A percentile compares a stretch with the other conserved stretches of the same genome.
phyloP scores from a whole-genome alignment of 306 rosid genomes.

The Leucaena leucocephala region DNA sequence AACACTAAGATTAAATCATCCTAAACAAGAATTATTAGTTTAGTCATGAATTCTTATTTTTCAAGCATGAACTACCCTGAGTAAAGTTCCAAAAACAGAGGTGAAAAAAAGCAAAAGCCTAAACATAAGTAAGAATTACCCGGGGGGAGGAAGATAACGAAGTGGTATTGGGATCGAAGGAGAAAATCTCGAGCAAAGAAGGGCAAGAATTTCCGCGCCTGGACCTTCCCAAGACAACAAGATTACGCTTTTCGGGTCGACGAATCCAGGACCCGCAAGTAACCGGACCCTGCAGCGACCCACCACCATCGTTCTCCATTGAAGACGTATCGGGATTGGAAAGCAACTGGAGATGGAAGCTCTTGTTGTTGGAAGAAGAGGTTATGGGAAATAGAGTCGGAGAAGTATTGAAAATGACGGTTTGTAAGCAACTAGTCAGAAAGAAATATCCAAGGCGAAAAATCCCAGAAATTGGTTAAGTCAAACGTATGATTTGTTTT shows the following conservation, averaged over 20 bases:
- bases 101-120: neutral
- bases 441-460: constrained; percentile 10
- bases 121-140: constrained; percentile 44
- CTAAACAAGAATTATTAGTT: neutral
- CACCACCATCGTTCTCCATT: constrained; percentile 59
- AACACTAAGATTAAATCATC: neutral
- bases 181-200: constrained; percentile 71
- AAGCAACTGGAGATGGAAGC: constrained; percentile 3
- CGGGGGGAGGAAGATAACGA: constrained; percentile 70
- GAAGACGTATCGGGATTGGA: neutral
- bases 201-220: constrained; percentile 57
- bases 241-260: constrained; percentile 70
- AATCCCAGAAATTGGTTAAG: neutral
- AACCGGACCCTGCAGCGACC: constrained; percentile 70
- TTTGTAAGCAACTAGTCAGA: neutral
- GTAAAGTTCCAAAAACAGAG: neutral
- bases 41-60: neutral
- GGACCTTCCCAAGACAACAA: constrained; percentile 69
- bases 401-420: constrained; percentile 13
- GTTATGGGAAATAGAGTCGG: neutral
- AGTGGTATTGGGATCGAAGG: constrained; percentile 69
- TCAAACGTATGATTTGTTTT: neutral
- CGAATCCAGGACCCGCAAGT: constrained; percentile 93
- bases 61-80: neutral
- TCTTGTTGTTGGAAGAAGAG: constrained; percentile 15